Conservation (phyloP, 495 filamentous ascomycete species). For the Penicillium angulare region DNA sequence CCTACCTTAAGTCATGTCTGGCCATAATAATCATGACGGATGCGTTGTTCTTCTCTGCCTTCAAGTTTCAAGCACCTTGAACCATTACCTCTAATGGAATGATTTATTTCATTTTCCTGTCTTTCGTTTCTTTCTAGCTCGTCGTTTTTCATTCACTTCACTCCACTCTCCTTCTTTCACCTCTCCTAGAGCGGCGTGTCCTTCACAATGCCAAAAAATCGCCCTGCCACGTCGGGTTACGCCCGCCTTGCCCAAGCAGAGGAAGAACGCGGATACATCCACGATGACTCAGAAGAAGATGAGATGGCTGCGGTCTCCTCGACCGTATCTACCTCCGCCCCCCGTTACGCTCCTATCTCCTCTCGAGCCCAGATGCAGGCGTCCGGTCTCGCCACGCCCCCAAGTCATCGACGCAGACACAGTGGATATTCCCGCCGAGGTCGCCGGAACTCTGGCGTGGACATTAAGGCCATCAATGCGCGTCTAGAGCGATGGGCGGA, state of each 20-base stretch:
- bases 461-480: slow-evolving; percentile 98
- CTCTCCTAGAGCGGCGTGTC: slow-evolving; percentile 13
- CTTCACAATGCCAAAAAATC: slow-evolving; percentile 50
- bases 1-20: slow-evolving; percentile 16
- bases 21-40: slow-evolving; percentile 27
- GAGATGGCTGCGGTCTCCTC: slow-evolving; percentile 54
- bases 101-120: slow-evolving; percentile 14
- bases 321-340: slow-evolving; percentile 58
- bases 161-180: slow-evolving; percentile 5
- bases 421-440: slow-evolving; percentile 51
- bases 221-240: slow-evolving; percentile 84
- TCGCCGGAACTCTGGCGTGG: slow-evolving; percentile 84
- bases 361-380: slow-evolving; percentile 50
- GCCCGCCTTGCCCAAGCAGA: slow-evolving; percentile 90
- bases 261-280: slow-evolving; percentile 55
- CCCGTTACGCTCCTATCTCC: slow-evolving; percentile 68
- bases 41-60: slow-evolving; percentile 20
- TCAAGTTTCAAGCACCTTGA: slow-evolving; percentile 3
- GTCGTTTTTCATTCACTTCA: slow-evolving; percentile 10
- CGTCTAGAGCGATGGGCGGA: slow-evolving; percentile 95
- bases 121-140: slow-evolving; percentile 13
- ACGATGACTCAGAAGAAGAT: slow-evolving; percentile 73
- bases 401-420: slow-evolving; percentile 44
- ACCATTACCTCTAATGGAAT: slow-evolving; percentile 24
- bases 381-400: slow-evolving; percentile 36